Base-by-base conservation (phyloP, 2,329 filamentous ascomycete species). In the Huntiella abstrusa region DNA sequence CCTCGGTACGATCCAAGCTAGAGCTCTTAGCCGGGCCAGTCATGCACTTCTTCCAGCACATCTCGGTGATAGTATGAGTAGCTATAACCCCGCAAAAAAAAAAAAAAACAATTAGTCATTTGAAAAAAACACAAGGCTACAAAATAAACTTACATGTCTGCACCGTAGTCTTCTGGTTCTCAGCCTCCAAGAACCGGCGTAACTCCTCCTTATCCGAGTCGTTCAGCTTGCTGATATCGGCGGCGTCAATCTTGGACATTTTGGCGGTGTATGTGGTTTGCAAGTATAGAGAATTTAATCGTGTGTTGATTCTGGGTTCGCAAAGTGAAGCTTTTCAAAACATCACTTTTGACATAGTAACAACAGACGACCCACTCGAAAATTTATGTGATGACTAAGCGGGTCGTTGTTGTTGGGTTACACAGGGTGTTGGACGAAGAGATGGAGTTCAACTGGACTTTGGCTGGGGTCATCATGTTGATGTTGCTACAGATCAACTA, bases 1-100 rank as follows among this genome's bases (percentile, higher is more conserved):
- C 80, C 66, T 98, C 91, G 51, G 64, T 67, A 56, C 71, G 73
- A 54, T 92, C 84, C 54, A 98, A 68, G 56, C 76, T 74, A 22
- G 76, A 73, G 51, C 70, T 73, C 54, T 78, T 77, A 60, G 95
- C 80, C 49, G 69, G 70, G 46, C 76, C 69, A 6, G 82, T 80
- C 51, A 95, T 70, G 69, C 91, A 98, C 67, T 95, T 96, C 59
- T 79, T 85, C 78, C 87, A 98, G 73, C 91, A 98, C 51, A 82
- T 74, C 56, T 91, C 81, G 38, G 69, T 74, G 45, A 76, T 57
- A 52, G 58, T 62, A 57, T 75, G 70, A 10, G 70, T 69, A 58
- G 68, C 71, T 75, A 50, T 32, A 34, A 13, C 28, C 10, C 22
- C n/a, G n/a, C n/a, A n/a, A 33, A 33, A 32, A 3, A 4, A 17